Evolutionary conservation across 129 eudicot genomes (phyloP).

Genomic region (Cynara cardunculus): DNA sequence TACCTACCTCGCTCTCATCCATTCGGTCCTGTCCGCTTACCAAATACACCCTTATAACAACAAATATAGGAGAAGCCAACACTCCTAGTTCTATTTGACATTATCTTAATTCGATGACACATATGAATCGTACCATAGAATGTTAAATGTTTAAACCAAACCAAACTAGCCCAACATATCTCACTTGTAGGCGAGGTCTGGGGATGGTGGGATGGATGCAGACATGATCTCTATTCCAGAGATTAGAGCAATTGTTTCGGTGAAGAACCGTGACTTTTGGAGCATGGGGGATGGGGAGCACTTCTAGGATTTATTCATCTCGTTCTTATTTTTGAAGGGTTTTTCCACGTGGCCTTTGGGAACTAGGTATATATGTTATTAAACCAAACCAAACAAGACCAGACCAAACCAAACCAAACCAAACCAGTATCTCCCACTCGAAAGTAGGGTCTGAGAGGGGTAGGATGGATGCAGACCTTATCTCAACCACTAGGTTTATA

Average conservation of each 20-base stretch:
- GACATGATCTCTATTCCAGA: too few species aligned
- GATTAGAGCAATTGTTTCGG: neutral
- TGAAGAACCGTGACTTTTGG: neutral
- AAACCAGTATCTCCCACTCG: neutral
- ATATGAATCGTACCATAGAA: too few species aligned
- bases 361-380: too few species aligned
- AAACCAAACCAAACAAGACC: neutral
- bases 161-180: too few species aligned
- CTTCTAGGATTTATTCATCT: neutral
- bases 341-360: too few species aligned
- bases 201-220: too few species aligned
- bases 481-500: neutral
- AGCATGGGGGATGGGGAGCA: neutral
- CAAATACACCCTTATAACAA: too few species aligned
- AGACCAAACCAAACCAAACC: neutral
- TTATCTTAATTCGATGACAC: neutral
- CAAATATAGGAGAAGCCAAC: too few species aligned
- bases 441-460: neutral
- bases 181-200: too few species aligned
- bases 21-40: too few species aligned
- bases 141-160: too few species aligned
- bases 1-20: too few species aligned
- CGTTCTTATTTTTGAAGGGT: neutral
- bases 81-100: neutral
- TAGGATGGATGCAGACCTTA: neutral